Evolutionary conservation across 257 asterid species (phyloP).

Genomic region (Fraxinus americana): DNA sequence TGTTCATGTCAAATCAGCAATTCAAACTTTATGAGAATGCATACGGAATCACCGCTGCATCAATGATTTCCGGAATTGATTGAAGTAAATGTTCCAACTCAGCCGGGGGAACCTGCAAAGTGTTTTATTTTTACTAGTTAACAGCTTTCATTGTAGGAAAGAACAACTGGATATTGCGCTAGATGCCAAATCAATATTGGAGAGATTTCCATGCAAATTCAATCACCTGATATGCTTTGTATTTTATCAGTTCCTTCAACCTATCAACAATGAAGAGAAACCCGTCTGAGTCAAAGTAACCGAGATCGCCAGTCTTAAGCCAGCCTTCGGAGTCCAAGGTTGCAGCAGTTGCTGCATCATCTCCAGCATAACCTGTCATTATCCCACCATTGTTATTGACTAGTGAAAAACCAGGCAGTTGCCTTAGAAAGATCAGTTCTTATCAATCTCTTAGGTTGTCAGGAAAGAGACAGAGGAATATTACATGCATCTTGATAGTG

Average conservation of each 20-base stretch:
- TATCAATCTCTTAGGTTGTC: neutral
- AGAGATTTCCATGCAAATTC: conserved; percentile 3
- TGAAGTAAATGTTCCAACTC: conserved; percentile 89
- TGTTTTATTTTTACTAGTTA: conserved; percentile 16
- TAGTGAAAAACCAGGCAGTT: neutral
- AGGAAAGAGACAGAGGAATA: neutral
- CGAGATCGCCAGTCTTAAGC: conserved; percentile 93
- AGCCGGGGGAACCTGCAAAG: conserved; percentile 89
- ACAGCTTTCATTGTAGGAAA: conserved; percentile 4
- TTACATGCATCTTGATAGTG: neutral
- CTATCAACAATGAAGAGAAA: conserved; percentile 82
- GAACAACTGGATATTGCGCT: neutral
- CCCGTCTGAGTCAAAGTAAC: conserved; percentile 84
- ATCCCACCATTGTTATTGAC: conserved; percentile 7
- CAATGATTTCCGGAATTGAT: conserved; percentile 75
- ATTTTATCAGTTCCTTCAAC: conserved; percentile 86
- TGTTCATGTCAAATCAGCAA: neutral
- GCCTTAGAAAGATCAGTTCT: neutral
- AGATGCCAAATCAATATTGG: neutral
- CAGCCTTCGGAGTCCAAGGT: conserved; percentile 89
- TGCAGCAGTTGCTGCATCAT: conserved; percentile 78
- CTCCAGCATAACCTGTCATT: conserved; percentile 83
- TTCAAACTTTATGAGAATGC: conserved; percentile 20
- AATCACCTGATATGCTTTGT: conserved; percentile 89
- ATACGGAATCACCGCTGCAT: conserved; percentile 97